Evolutionary conservation across 179 eudicot genomes (phyloP).

Genomic region (Pouteria campechiana): DNA sequence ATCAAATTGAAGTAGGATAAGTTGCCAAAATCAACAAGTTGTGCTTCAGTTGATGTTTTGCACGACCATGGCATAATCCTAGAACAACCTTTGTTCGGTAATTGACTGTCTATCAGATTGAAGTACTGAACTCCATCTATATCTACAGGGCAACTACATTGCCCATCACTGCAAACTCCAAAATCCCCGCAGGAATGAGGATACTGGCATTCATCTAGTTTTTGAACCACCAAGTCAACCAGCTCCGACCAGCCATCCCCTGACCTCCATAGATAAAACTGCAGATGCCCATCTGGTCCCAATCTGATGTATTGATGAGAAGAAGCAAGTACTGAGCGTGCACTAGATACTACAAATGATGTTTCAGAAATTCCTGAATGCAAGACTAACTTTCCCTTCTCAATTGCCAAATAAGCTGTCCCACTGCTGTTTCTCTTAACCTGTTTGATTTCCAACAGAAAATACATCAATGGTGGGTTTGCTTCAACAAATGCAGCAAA

Average conservation of each 20-base stretch:
- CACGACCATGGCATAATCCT: background rate
- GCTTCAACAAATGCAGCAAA: constrained; percentile 1
- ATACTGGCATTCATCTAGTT: constrained; percentile 4
- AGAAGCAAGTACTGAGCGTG: background rate
- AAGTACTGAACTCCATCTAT: background rate
- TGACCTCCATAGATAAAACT: background rate
- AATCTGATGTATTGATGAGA: background rate
- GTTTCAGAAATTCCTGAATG: background rate
- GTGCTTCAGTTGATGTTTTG: background rate
- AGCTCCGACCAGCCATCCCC: background rate
- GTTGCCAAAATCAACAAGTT: background rate
- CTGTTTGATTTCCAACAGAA: background rate
- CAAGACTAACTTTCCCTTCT: background rate
- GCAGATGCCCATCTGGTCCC: background rate
- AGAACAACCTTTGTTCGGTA: too few relatives aligned
- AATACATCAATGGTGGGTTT: background rate
- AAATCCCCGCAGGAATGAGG: background rate
- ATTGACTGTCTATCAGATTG: too few relatives aligned
- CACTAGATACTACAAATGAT: background rate
- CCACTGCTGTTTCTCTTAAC: background rate
- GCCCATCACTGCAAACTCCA: background rate
- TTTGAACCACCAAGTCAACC: background rate
- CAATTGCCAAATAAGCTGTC: background rate
- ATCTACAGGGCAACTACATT: background rate
- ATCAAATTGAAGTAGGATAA: constrained; percentile 4